These are phyloP conservation scores for Trametes versicolor DNA, from an alignment of 1,284 basidiomycete genomes.

Conservation along the genomic window DNA sequence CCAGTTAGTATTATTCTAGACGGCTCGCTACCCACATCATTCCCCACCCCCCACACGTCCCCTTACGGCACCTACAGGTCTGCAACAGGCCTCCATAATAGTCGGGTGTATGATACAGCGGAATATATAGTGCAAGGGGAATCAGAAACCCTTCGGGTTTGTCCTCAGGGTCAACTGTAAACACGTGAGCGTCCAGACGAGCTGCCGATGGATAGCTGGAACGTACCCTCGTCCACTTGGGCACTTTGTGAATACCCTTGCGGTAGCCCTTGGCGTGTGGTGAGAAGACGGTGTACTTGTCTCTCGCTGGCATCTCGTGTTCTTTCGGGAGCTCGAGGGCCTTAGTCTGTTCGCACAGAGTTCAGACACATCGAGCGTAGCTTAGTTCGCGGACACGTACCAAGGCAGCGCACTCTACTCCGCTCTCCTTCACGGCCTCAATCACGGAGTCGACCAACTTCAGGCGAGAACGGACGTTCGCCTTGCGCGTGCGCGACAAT, in stretches of 20 bases:
- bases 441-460: conserved; percentile 96
- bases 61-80: conserved; percentile 29
- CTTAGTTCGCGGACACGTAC: conserved; percentile 54
- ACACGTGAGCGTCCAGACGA: conserved; percentile 14
- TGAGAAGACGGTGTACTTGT: conserved; percentile 97
- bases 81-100: conserved; percentile 36
- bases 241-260: conserved; percentile 96
- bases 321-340: conserved; percentile 88
- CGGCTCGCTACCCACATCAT: conserved; percentile 27
- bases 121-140: conserved; percentile 33
- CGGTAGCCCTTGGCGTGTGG: conserved; percentile 80
- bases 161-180: conserved; percentile 80
- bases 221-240: conserved; percentile 91
- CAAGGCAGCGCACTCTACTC: conserved; percentile 80
- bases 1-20: conserved; percentile 78
- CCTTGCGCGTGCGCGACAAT: conserved; percentile 90
- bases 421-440: conserved; percentile 84
- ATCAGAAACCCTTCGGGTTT: conserved; percentile 91
- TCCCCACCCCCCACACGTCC: conserved; percentile 21
- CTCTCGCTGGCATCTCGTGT: conserved; percentile 85
- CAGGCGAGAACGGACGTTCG: conserved; percentile 88
- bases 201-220: conserved; percentile 15
- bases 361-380: conserved; percentile 8
- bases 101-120: conserved; percentile 37
- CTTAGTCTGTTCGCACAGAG: conserved; percentile 54